Conservation (phyloP, 108 stramenopile genomes). For the Phaeodactylum tricornutum region DNA sequence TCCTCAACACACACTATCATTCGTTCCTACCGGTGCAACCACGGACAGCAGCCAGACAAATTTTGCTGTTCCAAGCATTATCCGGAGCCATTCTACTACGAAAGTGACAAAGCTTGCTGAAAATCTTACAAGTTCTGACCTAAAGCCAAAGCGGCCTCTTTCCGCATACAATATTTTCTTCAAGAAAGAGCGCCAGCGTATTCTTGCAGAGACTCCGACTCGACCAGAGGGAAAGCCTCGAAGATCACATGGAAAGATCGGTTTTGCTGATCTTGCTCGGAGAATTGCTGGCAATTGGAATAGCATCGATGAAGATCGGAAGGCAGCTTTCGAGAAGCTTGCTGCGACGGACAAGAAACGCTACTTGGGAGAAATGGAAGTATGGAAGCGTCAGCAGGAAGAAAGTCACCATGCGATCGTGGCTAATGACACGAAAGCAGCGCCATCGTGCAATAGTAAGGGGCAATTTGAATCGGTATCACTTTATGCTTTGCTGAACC, state of each 20-base stretch:
- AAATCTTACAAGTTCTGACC: too few species aligned
- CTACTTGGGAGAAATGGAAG: slow-evolving; percentile 22
- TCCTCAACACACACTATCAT: too few species aligned
- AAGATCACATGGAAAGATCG: slow-evolving; percentile 64
- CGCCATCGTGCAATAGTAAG: too few species aligned
- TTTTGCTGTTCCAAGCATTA: too few species aligned
- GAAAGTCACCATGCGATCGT: too few species aligned
- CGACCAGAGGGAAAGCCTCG: slow-evolving; percentile 10
- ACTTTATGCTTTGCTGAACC: too few species aligned
- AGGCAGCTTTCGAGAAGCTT: slow-evolving; percentile 25
- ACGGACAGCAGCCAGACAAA: too few species aligned
- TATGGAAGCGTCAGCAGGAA: slow-evolving; percentile 1
- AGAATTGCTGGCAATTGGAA: slow-evolving; percentile 61
- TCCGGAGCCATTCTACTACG: too few species aligned
- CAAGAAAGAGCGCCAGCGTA: slow-evolving; percentile 20
- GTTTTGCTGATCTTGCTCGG: slow-evolving; percentile 60
- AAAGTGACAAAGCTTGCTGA: too few species aligned
- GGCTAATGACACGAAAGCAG: too few species aligned
- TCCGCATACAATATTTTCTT: slow-evolving; percentile 33
- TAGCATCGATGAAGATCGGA: slow-evolving; percentile 12
- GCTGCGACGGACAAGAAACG: slow-evolving; percentile 30
- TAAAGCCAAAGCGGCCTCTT: slow-evolving; percentile 26
- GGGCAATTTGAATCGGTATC: too few species aligned
- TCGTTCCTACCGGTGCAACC: too few species aligned
- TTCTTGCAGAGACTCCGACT: not conserved